Percentiles rank a stretch among this genome's conserved stretches.
Evolutionary conservation across 768 basidiomycete species (phyloP).

Genomic region (Termitomyces eurrhizus): DNA sequence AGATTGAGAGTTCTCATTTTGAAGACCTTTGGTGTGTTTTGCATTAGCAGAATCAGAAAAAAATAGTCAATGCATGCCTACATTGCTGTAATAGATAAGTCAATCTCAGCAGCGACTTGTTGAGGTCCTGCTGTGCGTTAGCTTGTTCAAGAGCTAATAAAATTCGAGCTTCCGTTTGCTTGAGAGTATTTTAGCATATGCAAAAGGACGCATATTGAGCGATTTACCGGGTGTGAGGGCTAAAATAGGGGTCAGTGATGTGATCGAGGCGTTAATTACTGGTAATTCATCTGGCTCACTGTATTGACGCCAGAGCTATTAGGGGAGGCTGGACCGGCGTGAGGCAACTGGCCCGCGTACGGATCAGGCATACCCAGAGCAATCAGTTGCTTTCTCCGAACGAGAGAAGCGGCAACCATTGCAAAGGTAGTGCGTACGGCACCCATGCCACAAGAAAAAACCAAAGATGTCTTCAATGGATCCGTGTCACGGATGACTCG

Average conservation of each 20-base stretch:
- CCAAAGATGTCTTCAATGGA: slow-evolving; percentile 75
- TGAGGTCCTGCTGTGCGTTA: slow-evolving; percentile 76
- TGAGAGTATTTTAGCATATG: slow-evolving; percentile 8
- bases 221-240: slow-evolving; percentile 22
- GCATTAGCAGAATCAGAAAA: neutral
- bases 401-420: slow-evolving; percentile 90
- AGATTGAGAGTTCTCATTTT: slow-evolving; percentile 62
- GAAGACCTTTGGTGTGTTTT: slow-evolving; percentile 46
- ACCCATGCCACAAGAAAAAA: slow-evolving; percentile 97
- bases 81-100: slow-evolving; percentile 82
- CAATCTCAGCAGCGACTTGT: slow-evolving; percentile 67
- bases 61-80: slow-evolving; percentile 26
- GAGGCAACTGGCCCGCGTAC: slow-evolving; percentile 45
- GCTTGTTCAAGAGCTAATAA: slow-evolving; percentile 69
- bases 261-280: neutral
- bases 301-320: slow-evolving; percentile 43
- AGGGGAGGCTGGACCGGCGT: slow-evolving; percentile 16
- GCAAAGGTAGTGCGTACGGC: slow-evolving; percentile 95
- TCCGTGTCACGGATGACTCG: slow-evolving; percentile 75
- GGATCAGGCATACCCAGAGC: slow-evolving; percentile 71
- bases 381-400: slow-evolving; percentile 75
- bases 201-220: neutral
- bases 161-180: slow-evolving; percentile 57
- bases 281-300: slow-evolving; percentile 28
- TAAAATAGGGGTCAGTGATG: neutral